Evolutionary conservation across 2,329 filamentous ascomycete species (phyloP).

Genomic region (Dothistroma pini): DNA sequence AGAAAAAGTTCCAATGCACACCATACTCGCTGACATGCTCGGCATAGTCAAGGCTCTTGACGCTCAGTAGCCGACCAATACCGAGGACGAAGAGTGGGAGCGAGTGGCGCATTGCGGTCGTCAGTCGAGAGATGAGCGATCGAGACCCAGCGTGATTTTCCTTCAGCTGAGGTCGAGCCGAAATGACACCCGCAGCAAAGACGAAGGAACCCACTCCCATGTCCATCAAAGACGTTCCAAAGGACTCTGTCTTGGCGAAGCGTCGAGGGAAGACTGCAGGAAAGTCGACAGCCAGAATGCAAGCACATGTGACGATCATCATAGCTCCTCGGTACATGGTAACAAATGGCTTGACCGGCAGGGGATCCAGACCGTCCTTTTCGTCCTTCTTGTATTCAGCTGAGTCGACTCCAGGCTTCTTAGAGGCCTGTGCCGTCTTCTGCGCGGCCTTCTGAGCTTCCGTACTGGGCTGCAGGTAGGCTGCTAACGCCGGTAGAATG

Average conservation of each 20-base stretch:
- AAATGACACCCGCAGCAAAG: conserved; percentile 89
- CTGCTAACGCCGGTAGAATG: conserved; percentile 60
- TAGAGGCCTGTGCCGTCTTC: conserved; percentile 15
- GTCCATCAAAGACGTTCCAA: conserved; percentile 99
- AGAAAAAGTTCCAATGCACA: conserved; percentile 99
- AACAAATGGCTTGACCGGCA: conserved; percentile 86
- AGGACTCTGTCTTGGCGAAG: conserved; percentile 98
- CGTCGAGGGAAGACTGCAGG: conserved; percentile 77
- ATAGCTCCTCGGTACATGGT: conserved; percentile 88
- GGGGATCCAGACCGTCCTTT: conserved; percentile 39
- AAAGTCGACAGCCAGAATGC: conserved; percentile 97
- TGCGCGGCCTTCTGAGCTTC: conserved; percentile 32
- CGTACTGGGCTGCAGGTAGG: conserved; percentile 44
- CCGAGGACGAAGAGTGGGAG: conserved; percentile 78
- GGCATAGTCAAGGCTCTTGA: conserved; percentile 92
- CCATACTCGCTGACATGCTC: conserved; percentile 98
- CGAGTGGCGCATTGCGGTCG: conserved; percentile 70
- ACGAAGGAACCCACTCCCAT: conserved; percentile 96
- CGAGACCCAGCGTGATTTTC: conserved; percentile 44
- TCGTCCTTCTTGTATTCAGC: conserved; percentile 22
- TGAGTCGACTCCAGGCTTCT: conserved; percentile 20
- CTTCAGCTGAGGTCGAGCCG: conserved; percentile 74
- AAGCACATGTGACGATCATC: conserved; percentile 84
- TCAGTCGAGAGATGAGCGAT: conserved; percentile 56
- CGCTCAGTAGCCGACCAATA: conserved; percentile 74